These are phyloP conservation scores for Pichia sp. DNA, from an alignment of 1,139 yeast species.

Conservation along the genomic window DNA sequence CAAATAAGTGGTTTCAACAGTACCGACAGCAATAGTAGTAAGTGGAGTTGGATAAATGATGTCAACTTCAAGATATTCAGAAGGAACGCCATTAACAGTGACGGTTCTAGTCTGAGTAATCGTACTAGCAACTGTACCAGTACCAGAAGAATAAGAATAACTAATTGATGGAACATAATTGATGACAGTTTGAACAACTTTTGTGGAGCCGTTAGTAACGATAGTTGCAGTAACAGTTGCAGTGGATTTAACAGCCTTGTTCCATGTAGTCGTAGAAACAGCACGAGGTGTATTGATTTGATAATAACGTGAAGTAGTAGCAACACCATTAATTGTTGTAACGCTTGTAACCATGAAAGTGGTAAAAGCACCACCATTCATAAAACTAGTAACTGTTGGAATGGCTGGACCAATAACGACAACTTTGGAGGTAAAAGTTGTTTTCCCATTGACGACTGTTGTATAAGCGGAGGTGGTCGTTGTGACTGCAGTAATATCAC, in stretches of 20 bases:
- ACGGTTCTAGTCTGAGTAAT: not conserved
- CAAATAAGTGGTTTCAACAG: not conserved
- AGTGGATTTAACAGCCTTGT: not conserved
- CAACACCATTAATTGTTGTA: not conserved
- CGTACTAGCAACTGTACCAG: not conserved
- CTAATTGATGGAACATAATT: not conserved
- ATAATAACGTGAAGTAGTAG: conserved; percentile 2
- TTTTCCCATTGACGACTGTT: conserved; percentile 1
- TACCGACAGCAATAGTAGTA: conserved; percentile 2
- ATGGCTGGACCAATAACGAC: conserved; percentile 8
- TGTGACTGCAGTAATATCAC: not conserved
- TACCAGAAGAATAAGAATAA: not conserved
- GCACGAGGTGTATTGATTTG: conserved; percentile 1
- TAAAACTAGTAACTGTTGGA: not conserved
- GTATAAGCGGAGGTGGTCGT: conserved; percentile 5
- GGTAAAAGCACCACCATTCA: not conserved
- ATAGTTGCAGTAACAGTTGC: not conserved
- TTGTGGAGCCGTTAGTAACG: too few species aligned
- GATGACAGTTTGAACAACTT: not conserved
- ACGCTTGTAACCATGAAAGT: conserved; percentile 3
- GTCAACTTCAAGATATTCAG: conserved; percentile 3
- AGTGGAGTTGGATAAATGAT: conserved; percentile 2
- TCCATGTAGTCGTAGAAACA: not conserved
- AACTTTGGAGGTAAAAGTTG: conserved; percentile 1
- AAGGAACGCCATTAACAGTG: not conserved